phyloP scores from a whole-genome alignment of 306 rosid genomes.

The Datisca glomerata region DNA sequence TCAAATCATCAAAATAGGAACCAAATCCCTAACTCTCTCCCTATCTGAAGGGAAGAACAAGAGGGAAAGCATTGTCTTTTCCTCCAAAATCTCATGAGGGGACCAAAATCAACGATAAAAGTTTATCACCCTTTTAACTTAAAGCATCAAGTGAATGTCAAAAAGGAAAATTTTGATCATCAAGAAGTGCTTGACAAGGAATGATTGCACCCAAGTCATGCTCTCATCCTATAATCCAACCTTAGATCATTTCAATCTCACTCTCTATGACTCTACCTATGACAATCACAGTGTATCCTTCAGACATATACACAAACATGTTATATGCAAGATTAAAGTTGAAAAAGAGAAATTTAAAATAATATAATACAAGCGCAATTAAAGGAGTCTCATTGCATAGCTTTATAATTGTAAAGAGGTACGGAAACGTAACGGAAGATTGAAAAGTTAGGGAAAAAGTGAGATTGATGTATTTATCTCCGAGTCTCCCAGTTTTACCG shows the following conservation, averaged over 20 bases:
- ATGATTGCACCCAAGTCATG: conserved; percentile 59
- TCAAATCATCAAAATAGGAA: too few relatives aligned
- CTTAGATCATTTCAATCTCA: conserved; percentile 31
- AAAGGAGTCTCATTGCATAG: conserved; percentile 21
- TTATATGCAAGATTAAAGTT: not conserved
- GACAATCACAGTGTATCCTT: conserved; percentile 15
- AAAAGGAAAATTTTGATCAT: conserved; percentile 14
- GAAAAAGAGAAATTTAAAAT: not conserved
- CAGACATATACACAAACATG: conserved; percentile 10
- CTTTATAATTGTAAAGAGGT: conserved; percentile 23
- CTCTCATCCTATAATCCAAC: conserved; percentile 36
- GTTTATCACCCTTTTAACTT: conserved; percentile 23
- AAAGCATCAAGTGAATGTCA: conserved; percentile 20
- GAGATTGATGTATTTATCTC: conserved; percentile 29
- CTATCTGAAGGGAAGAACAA: conserved; percentile 68
- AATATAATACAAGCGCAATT: conserved; percentile 19
- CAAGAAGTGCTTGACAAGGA: conserved; percentile 24
- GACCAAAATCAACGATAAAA: conserved; percentile 22
- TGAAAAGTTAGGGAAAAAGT: conserved; percentile 19
- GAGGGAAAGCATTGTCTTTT: conserved; percentile 78
- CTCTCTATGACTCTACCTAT: conserved; percentile 19
- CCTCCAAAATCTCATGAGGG: conserved; percentile 81
- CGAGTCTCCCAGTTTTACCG: too few relatives aligned
- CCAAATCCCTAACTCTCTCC: too few relatives aligned
- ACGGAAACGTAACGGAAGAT: conserved; percentile 19